Evolutionary conservation across 352 stramenopile genomes (phyloP).

Genomic region (Ophiocytium majus): DNA sequence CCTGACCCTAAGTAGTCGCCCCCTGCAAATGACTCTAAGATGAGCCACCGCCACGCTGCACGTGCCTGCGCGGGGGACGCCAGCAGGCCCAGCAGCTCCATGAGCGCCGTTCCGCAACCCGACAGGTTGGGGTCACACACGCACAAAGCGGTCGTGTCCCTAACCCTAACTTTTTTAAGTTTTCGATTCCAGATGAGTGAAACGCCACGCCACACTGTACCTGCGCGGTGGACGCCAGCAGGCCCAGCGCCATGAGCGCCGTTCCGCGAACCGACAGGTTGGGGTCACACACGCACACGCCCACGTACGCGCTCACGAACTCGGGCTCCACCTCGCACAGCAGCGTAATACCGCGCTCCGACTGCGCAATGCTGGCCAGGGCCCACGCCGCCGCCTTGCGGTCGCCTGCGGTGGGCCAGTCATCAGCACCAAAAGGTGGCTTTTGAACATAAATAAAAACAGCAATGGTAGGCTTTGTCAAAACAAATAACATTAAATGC

Average conservation of each 20-base stretch:
- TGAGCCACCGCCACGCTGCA: too few species aligned
- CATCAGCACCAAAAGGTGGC: too few species aligned
- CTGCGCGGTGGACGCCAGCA: not conserved
- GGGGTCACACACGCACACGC: not conserved
- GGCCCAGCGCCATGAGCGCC: not conserved
- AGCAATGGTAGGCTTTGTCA: too few species aligned
- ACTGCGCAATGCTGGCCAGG: slow-evolving; percentile 27
- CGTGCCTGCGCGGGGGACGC: not conserved
- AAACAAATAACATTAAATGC: too few species aligned
- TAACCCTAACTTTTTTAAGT: too few species aligned
- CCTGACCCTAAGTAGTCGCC: too few species aligned
- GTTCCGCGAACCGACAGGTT: not conserved
- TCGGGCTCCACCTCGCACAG: not conserved
- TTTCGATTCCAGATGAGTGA: too few species aligned
- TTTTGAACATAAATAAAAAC: too few species aligned
- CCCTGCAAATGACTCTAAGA: too few species aligned
- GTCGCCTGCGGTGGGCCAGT: slow-evolving; percentile 29
- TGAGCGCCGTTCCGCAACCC: not conserved
- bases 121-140: not conserved
- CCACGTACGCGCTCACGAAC: not conserved
- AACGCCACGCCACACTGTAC: too few species aligned
- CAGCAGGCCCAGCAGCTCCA: not conserved
- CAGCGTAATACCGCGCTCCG: not conserved
- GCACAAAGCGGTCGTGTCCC: too few species aligned
- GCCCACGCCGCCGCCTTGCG: slow-evolving; percentile 42